Evolutionary conservation across 108 stramenopile species (phyloP).

Genomic region (Conticribra weissflogii): DNA sequence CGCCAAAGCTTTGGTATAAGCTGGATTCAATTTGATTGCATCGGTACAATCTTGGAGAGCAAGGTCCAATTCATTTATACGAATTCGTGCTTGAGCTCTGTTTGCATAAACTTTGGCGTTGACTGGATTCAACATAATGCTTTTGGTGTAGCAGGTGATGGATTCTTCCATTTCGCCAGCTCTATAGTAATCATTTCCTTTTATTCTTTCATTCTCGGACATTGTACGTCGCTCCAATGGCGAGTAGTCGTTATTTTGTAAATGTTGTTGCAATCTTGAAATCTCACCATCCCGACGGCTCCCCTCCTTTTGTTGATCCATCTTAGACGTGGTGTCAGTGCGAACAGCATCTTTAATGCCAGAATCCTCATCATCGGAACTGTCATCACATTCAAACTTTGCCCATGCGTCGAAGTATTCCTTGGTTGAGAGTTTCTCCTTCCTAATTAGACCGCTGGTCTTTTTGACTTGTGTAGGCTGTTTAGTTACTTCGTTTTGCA

Average conservation of each 20-base stretch:
- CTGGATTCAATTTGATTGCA: constrained; percentile 44
- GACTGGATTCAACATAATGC: constrained; percentile 25
- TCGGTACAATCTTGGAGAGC: constrained; percentile 55
- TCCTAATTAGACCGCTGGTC: constrained; percentile 8
- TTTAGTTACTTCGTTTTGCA: background rate
- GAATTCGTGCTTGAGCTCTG: constrained; percentile 46
- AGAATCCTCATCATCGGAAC: constrained; percentile 17
- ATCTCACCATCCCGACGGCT: constrained; percentile 24
- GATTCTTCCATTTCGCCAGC: constrained; percentile 50
- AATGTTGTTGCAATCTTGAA: constrained; percentile 10
- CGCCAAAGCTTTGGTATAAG: constrained; percentile 42
- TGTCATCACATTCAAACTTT: constrained; percentile 54
- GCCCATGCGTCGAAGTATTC: constrained; percentile 66
- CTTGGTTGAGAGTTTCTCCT: constrained; percentile 27
- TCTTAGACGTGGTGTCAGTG: no score
- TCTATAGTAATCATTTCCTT: constrained; percentile 72
- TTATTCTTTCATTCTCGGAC: constrained; percentile 51
- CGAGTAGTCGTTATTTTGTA: constrained; percentile 31
- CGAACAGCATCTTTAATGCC: no score
- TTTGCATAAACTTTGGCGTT: constrained; percentile 49
- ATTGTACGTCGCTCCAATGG: constrained; percentile 36
- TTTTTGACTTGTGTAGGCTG: constrained; percentile 5
- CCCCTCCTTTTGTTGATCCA: no score
- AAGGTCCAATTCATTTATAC: constrained; percentile 6
- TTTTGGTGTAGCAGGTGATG: constrained; percentile 46